Base-by-base conservation (phyloP, 2,329 filamentous ascomycete genomes). In the Thelonectria rubi region DNA sequence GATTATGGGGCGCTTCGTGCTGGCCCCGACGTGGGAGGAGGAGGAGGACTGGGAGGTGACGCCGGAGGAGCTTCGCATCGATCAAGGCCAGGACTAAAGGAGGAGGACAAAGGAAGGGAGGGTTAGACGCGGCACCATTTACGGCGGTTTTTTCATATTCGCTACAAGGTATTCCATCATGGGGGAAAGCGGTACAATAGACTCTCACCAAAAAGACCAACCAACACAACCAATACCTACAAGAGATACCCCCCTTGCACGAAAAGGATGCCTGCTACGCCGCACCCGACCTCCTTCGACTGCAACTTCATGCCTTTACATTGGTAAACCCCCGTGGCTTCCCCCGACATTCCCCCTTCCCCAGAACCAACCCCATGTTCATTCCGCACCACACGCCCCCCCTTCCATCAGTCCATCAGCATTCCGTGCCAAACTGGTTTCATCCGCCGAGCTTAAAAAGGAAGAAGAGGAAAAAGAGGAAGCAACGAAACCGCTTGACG, bases 1-100 rank as follows among this genome's bases (percentile, higher is more conserved):
- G 69, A 82, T 90, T 60, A 84, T 86, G 79, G 86, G 86, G 51
- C 84, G 85, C 63, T 89, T 89, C 72, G 81, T 86, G 17, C 76
- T 87, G 17, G 85, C 84, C 24, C 86, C 86, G 8, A 80, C 83
- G 46, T 88, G 84, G 79, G 81, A 80, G 39, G 85, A 87, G 51
- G 84, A 86, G 67, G 80, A 84, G 57, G 84, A 86, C 30, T 88
- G 85, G 85, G 75, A 80, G 14, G 82, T 78, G 46, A 72, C 74
- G 30, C 71, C 74, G 1, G 75, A 78, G 46, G 77, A 79, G 32
- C 66, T 79, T 17, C 58, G 61, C 21, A 62, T 67, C 51, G 56
- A 64, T 39, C 63, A 52, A 63, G 45, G 39, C 15, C 9, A 30
- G 20, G 43, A 26, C 7, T 42, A 8, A 46, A 24, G 18, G 14